Evolutionary conservation across 2,329 filamentous ascomycete species (phyloP).

Genomic region (Pseudogymnoascus sp.): DNA sequence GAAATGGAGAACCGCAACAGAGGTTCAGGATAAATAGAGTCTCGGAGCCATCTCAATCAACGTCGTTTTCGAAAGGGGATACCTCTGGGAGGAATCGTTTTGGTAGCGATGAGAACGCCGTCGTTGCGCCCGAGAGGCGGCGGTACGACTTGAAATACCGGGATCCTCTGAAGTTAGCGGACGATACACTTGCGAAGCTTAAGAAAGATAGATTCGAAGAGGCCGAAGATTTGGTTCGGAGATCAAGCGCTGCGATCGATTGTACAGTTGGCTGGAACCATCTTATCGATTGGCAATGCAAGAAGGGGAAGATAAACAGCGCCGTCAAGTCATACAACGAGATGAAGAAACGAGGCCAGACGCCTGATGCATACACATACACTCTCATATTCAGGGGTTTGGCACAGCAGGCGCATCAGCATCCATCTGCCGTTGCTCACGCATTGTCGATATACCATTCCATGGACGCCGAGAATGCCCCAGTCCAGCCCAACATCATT

Average conservation of each 20-base stretch:
- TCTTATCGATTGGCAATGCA: constrained; percentile 64
- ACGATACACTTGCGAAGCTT: constrained; percentile 57
- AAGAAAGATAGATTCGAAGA: constrained; percentile 52
- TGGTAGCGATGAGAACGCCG: neutral
- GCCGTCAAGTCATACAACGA: constrained; percentile 87
- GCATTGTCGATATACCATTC: constrained; percentile 71
- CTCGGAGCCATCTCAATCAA: neutral
- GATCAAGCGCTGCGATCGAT: constrained; percentile 56
- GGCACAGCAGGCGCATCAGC: constrained; percentile 46
- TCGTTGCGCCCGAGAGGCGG: neutral
- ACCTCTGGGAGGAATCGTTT: neutral
- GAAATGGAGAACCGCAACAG: neutral
- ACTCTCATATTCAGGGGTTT: constrained; percentile 76
- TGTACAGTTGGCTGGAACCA: constrained; percentile 83
- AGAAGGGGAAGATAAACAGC: constrained; percentile 47
- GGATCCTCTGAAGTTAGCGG: constrained; percentile 66
- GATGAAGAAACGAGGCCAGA: constrained; percentile 92
- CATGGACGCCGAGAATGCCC: constrained; percentile 55
- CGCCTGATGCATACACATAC: constrained; percentile 75
- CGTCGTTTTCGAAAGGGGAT: neutral
- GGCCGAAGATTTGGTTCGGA: constrained; percentile 59
- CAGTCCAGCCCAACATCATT: constrained; percentile 64
- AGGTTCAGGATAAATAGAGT: neutral
- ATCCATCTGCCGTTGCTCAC: constrained; percentile 53
- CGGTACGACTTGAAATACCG: neutral